These are phyloP conservation scores for Kuraishia cidri DNA, from an alignment of 805 yeast genomes.

Conservation along the genomic window DNA sequence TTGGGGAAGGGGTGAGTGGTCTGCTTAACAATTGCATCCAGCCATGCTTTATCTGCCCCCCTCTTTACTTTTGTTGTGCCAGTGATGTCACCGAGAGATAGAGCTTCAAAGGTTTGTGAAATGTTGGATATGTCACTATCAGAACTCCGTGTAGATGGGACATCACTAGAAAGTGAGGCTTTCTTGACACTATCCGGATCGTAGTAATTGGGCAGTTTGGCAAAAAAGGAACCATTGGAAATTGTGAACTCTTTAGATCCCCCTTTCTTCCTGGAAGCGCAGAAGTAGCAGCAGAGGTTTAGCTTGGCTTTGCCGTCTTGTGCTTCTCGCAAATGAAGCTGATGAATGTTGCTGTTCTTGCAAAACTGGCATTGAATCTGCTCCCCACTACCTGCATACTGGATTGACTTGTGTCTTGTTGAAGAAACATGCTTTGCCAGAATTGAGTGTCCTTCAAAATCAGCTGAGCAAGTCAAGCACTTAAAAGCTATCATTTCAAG, in stretches of 20 bases:
- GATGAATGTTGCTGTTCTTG: constrained; percentile 42
- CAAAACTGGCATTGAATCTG: constrained; percentile 48
- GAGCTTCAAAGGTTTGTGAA: too few relatives aligned
- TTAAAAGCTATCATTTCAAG: not conserved
- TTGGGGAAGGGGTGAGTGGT: constrained; percentile 6
- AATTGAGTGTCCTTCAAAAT: not conserved
- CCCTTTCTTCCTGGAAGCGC: constrained; percentile 26
- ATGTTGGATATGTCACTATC: too few relatives aligned
- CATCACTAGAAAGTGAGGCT: too few relatives aligned
- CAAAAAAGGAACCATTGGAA: constrained; percentile 46
- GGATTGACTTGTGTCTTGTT: constrained; percentile 43
- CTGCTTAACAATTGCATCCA: too few relatives aligned
- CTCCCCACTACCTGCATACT: constrained; percentile 25
- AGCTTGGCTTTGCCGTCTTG: too few relatives aligned
- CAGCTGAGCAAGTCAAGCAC: not conserved
- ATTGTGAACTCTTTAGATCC: constrained; percentile 42
- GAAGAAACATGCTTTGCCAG: constrained; percentile 41
- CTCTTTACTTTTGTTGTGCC: too few relatives aligned
- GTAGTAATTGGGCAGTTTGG: constrained; percentile 34
- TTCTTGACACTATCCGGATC: too few relatives aligned
- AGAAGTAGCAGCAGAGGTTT: too few relatives aligned
- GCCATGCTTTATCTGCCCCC: too few relatives aligned
- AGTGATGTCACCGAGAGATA: too few relatives aligned
- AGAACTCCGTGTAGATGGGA: too few relatives aligned
- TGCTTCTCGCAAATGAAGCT: constrained; percentile 38